These are phyloP conservation scores for Henckelia pumila DNA, from an alignment of 257 asterid species.

Conservation along the genomic window DNA sequence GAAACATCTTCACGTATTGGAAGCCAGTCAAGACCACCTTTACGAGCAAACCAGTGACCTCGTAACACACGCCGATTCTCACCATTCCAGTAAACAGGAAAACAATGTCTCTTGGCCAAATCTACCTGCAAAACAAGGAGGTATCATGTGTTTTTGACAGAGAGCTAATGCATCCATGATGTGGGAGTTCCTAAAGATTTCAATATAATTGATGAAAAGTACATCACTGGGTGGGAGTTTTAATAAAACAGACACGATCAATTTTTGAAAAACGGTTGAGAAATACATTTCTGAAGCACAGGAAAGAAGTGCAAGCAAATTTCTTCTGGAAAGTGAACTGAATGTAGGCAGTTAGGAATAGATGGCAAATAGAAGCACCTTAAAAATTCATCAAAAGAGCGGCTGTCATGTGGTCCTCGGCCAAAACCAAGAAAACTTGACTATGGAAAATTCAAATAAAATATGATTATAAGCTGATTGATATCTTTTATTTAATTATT, in stretches of 20 bases:
- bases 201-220: neutral
- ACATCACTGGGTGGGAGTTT: neutral
- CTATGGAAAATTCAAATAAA: no score
- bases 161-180: constrained; percentile 2
- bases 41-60: constrained; percentile 99
- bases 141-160: constrained; percentile 12
- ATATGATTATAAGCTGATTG: no score
- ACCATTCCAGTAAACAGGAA: constrained; percentile 97
- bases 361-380: neutral
- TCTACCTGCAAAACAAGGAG: constrained; percentile 59
- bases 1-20: constrained; percentile 94
- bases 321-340: neutral
- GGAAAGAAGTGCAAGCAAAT: constrained; percentile 4
- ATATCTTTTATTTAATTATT: no score
- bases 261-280: neutral
- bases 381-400: neutral
- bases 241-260: constrained; percentile 2
- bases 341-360: neutral
- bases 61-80: constrained; percentile 86
- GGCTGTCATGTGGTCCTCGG: no score
- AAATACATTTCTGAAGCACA: constrained; percentile 7
- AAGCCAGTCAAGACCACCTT: constrained; percentile 95
- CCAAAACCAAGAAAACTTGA: no score
- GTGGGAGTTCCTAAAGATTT: constrained; percentile 8
- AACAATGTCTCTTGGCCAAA: constrained; percentile 82